phyloP scores from a whole-genome alignment of 768 basidiomycete species.

The Polyporus arcularius region DNA sequence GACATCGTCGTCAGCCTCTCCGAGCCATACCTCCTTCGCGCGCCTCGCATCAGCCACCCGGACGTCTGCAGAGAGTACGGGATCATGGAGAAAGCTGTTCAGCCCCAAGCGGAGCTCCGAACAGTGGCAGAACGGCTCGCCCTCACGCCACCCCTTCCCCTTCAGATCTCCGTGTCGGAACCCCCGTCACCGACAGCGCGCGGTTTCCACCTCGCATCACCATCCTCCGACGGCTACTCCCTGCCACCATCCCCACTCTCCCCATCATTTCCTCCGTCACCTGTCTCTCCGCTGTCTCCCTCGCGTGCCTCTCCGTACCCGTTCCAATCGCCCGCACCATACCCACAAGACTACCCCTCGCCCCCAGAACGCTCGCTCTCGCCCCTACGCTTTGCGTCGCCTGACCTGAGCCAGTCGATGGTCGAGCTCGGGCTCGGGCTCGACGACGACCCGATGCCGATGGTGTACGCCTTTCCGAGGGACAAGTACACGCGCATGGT shows the following conservation, averaged over 20 bases:
- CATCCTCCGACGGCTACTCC: neutral
- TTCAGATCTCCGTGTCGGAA: neutral
- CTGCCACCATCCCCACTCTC: neutral
- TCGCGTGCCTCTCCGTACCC: neutral
- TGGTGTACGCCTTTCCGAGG: neutral
- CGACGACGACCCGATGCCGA: neutral
- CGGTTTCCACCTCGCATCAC: neutral
- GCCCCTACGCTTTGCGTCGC: slow-evolving; percentile 11
- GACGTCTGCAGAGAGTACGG: slow-evolving; percentile 6
- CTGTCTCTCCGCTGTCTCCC: neutral
- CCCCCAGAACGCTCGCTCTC: slow-evolving; percentile 4
- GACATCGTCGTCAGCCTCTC: neutral
- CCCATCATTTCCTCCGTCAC: neutral
- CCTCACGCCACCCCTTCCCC: neutral
- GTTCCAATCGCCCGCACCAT: neutral
- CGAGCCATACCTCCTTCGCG: neutral
- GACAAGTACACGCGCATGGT: neutral
- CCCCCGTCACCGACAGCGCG: neutral
- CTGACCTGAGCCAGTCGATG: neutral
- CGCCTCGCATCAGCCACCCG: slow-evolving; percentile 9
- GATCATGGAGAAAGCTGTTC: neutral
- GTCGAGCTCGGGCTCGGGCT: neutral
- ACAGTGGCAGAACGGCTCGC: neutral
- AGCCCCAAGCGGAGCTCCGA: neutral
- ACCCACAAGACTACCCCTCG: neutral